A percentile compares a stretch with the other conserved stretches of the same genome.
These are phyloP conservation scores for Tremellales sp. DNA, from an alignment of 1,284 basidiomycete species.

Conservation along the genomic window DNA sequence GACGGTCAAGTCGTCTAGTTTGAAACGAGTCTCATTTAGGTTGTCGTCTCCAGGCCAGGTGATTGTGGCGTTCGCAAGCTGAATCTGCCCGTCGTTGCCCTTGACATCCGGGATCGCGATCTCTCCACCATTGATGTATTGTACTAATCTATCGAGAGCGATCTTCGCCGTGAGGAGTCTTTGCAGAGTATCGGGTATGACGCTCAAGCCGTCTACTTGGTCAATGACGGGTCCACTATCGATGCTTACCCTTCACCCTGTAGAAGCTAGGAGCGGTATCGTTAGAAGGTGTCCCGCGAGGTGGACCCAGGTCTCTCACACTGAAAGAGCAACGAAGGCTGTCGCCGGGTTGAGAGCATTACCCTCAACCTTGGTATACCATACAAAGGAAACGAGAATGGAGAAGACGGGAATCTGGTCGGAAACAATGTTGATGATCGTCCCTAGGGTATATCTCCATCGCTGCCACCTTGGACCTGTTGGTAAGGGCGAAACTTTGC, in stretches of 20 bases:
- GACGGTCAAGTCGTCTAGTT: conserved; percentile 29
- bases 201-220: conserved; percentile 22
- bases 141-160: too few relatives aligned
- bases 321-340: conserved; percentile 42
- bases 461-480: conserved; percentile 38
- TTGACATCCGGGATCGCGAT: too few relatives aligned
- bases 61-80: conserved; percentile 37
- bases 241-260: too few relatives aligned
- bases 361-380: conserved; percentile 42
- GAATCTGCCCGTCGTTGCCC: too few relatives aligned
- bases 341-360: conserved; percentile 35
- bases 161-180: conserved; percentile 33
- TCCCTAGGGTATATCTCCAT: conserved; percentile 46
- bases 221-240: too few relatives aligned
- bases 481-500: background rate
- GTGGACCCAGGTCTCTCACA: conserved; percentile 33
- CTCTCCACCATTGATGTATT: too few relatives aligned
- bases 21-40: conserved; percentile 16
- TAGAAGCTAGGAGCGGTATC: too few relatives aligned
- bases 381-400: conserved; percentile 38
- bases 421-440: conserved; percentile 45
- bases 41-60: conserved; percentile 32
- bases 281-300: too few relatives aligned
- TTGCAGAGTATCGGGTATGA: conserved; percentile 32
- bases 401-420: conserved; percentile 37